These are phyloP conservation scores for Wickerhamomyces sp. DNA, from an alignment of 1,139 yeast genomes.

Conservation along the genomic window DNA sequence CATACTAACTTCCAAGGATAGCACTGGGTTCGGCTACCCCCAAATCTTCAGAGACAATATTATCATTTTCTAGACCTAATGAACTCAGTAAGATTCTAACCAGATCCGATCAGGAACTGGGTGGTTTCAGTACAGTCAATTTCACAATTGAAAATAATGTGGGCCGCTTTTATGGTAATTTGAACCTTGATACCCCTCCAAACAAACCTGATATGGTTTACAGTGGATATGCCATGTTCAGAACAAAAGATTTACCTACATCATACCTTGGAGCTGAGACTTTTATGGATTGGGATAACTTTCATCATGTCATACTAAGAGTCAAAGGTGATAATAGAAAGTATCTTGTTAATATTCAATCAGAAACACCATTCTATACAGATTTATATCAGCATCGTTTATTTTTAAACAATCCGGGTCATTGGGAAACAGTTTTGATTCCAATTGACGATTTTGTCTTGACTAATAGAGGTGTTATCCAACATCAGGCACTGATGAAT, in stretches of 20 bases:
- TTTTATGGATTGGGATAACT: slow-evolving; percentile 62
- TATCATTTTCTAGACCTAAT: slow-evolving; percentile 49
- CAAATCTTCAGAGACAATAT: slow-evolving; percentile 33
- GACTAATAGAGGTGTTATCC: slow-evolving; percentile 80
- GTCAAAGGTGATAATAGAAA: slow-evolving; percentile 74
- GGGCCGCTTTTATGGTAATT: slow-evolving; percentile 66
- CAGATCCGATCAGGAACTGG: slow-evolving; percentile 68
- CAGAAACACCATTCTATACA: slow-evolving; percentile 71
- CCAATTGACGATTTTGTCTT: slow-evolving; percentile 76
- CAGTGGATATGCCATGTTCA: slow-evolving; percentile 84
- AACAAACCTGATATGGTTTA: slow-evolving; percentile 63
- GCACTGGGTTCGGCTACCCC: slow-evolving; percentile 11
- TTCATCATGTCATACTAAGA: slow-evolving; percentile 56
- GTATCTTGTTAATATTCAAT: slow-evolving; percentile 76
- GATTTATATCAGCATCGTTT: slow-evolving; percentile 81
- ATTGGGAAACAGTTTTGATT: slow-evolving; percentile 80
- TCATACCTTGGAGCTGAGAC: slow-evolving; percentile 29
- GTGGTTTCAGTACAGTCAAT: slow-evolving; percentile 70
- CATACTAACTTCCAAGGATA: neutral
- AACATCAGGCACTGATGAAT: slow-evolving; percentile 62
- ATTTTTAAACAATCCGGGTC: slow-evolving; percentile 67
- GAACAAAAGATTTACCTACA: slow-evolving; percentile 56
- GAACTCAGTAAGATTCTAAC: slow-evolving; percentile 48
- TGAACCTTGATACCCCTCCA: slow-evolving; percentile 71
- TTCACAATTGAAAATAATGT: slow-evolving; percentile 37